phyloP scores from a whole-genome alignment of 352 stramenopile species.

The Globisporangium cederbergense region DNA sequence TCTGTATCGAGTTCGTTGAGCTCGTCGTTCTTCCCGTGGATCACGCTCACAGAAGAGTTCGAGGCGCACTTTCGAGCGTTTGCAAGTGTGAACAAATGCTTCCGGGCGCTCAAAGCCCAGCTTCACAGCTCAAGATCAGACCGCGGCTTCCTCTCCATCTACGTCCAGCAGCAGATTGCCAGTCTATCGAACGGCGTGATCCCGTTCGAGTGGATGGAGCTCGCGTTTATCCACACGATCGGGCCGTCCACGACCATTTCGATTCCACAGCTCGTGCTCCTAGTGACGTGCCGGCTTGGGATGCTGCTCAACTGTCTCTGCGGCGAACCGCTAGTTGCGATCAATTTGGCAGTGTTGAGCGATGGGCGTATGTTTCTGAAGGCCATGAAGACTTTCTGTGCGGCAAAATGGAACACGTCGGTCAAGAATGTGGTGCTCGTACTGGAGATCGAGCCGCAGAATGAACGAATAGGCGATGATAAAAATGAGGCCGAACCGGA shows the following conservation, averaged over 20 bases:
- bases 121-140: background rate
- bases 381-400: conserved; percentile 10
- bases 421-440: conserved; percentile 12
- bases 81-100: conserved; percentile 1
- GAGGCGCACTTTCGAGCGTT: conserved; percentile 11
- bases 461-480: background rate
- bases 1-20: background rate
- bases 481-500: background rate
- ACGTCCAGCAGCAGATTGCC: conserved; percentile 12
- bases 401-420: background rate
- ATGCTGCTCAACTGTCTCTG: conserved; percentile 9
- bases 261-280: conserved; percentile 12
- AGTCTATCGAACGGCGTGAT: conserved; percentile 14
- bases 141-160: background rate
- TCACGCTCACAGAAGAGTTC: conserved; percentile 10
- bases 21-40: conserved; percentile 13
- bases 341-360: conserved; percentile 18
- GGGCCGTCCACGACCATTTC: conserved; percentile 13
- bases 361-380: conserved; percentile 14
- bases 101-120: conserved; percentile 7
- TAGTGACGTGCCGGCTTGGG: conserved; percentile 12
- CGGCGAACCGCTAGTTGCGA: background rate
- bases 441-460: conserved; percentile 3
- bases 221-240: conserved; percentile 12
- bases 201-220: conserved; percentile 18